Conservation (phyloP, 441 rosid genomes). For the Biscutella auriculata region DNA sequence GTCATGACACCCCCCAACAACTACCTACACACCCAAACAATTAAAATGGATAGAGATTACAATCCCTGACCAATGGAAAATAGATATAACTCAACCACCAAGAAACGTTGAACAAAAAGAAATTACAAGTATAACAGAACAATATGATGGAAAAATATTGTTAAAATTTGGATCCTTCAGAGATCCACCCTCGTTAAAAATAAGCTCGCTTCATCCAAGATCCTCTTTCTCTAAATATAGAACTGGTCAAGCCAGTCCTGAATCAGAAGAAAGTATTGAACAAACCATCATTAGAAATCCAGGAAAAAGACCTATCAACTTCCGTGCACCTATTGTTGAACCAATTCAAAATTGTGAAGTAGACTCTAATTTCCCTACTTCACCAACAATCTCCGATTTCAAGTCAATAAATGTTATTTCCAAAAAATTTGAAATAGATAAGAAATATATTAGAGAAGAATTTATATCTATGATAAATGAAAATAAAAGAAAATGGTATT, state of each 20-base stretch:
- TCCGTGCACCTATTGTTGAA: background rate
- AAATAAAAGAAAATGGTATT: background rate
- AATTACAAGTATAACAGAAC: too few species aligned
- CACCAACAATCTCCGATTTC: background rate
- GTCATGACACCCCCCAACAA: background rate
- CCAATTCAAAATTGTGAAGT: background rate
- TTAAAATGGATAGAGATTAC: background rate
- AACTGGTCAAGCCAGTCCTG: too few species aligned
- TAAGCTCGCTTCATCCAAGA: background rate
- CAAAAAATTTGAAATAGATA: background rate
- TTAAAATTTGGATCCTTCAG: background rate
- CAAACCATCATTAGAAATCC: too few species aligned
- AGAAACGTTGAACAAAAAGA: background rate
- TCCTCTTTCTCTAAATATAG: background rate
- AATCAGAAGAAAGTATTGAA: too few species aligned
- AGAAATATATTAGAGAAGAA: background rate
- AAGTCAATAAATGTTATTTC: background rate
- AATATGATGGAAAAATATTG: background rate
- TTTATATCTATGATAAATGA: background rate
- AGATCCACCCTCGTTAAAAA: background rate
- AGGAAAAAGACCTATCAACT: too few species aligned
- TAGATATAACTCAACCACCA: background rate
- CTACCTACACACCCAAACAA: background rate
- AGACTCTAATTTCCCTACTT: background rate
- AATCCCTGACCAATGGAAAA: background rate